Evolutionary conservation across 345 rosid species (phyloP).

Genomic region (Ricinus communis): DNA sequence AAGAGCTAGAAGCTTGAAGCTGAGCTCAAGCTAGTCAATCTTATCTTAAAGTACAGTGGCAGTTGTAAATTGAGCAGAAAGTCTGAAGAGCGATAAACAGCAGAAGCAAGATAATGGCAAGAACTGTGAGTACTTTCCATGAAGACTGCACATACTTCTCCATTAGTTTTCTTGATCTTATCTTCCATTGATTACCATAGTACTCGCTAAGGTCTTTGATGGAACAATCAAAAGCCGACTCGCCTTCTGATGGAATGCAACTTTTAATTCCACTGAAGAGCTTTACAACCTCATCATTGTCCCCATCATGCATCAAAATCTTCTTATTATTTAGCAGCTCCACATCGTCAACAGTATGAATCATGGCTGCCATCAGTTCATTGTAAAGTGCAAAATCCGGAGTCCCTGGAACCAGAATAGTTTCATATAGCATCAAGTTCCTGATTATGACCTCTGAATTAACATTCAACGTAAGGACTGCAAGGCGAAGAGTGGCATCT

Average conservation of each 20-base stretch:
- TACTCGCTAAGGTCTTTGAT: background rate
- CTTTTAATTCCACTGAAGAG: background rate
- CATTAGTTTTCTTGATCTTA: background rate
- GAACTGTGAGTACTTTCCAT: background rate
- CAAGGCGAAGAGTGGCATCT: background rate
- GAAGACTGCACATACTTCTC: constrained; percentile 1
- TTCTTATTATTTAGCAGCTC: background rate
- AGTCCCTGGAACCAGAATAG: background rate
- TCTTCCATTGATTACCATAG: background rate
- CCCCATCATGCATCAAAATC: background rate
- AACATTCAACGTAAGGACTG: background rate
- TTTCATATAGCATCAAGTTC: constrained; percentile 4
- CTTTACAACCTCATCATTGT: background rate
- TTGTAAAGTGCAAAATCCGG: background rate
- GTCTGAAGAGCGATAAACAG: background rate
- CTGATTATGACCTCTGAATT: background rate
- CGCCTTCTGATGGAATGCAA: background rate
- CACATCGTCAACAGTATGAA: background rate
- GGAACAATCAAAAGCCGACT: background rate
- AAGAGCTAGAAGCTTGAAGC: too few relatives aligned
- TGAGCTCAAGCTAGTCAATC: background rate
- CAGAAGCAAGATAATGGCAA: background rate
- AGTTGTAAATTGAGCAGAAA: background rate
- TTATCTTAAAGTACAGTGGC: background rate
- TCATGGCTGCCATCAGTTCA: constrained; percentile 2